Base-by-base conservation (phyloP, 768 basidiomycete genomes). In the Serpula lacrymans region DNA sequence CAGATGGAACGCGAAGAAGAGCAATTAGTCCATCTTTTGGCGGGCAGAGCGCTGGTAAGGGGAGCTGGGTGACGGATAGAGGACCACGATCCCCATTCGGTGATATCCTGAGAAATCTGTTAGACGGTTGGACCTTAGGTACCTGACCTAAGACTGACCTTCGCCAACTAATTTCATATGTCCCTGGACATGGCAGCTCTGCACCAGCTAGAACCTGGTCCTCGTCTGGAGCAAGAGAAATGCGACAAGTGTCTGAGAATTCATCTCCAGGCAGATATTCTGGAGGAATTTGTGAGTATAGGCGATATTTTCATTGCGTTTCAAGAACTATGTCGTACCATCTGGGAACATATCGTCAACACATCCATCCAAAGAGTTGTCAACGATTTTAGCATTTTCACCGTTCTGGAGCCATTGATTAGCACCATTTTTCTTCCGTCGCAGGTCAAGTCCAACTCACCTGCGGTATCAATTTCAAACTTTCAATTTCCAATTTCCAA, bases 191-290 rank as follows among this genome's bases (percentile, higher is more conserved):
- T 6, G 64, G 54, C 26, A 78, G 63, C 3, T 51, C 45, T 13
- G 57, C 60, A 13, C 64, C 54, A 3, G 58, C 59, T 18, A 45
- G 43, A 10, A 58, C 45, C 10, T 63, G 58, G 12, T 71, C 69
- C 23, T 72, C 76, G 17, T 63, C 59, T 20, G 63, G 49, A 3
- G 68, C 56, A 42, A 84, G 54, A 32, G 64, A 67, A 28, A 87
- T 60, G 9, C 74, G 72, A 50, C 77, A 81, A 16, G 71, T 52
- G 24, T 78, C 71, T 29, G 71, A 73, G 46, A 87, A 75, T 44
- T 75, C 74, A 50, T 91, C 88, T 0, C 82, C 83, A 8, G 76
- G 53, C 18, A 77, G 57, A 61, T 77, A 84, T 46, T 83, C 85
- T 85, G 46, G 7, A 16, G 12, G 33, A 34, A 24, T 17, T 16